Base-by-base conservation (phyloP, 208 protist genomes). In the Leishmania major region DNA sequence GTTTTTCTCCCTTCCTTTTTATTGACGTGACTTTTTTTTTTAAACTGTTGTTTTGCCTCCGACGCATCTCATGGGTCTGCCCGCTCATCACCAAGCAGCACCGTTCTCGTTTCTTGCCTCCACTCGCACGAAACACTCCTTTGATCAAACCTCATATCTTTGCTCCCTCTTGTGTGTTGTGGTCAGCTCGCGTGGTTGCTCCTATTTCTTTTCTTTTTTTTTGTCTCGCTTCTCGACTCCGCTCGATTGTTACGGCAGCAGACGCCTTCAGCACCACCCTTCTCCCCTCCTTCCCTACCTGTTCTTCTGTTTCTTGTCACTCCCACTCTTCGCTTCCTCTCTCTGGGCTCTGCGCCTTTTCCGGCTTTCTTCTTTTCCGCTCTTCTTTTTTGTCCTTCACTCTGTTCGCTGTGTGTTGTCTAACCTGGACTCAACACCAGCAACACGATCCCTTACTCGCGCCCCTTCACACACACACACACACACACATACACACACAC, bases 331-430 rank as follows among this genome's bases (percentile, higher is more conserved):
- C 47, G 13, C 72, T 13, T 57, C 76, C 51, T 70, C 67, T 45
- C 69, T 47, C 66, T 78, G 62, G 53, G 6, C 79, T 84, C 59
- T 80, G 40, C 37, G 77, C 73, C 59, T 72, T 60, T 47, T 22
- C 78, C 31, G n/a, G 17, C 60, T 78, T 81, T 73, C 72, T 78
- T 53, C 77, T 19, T 47, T 57, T 77, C 37, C 3, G 22, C 64
- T 51, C 43, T 37, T 25, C 47, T 71, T 40, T 64, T 79, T 45
- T 22, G n/a, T 70, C 57, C 43, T 43, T 77, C 43, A 19, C 11
- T 78, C 19, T 64, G 40, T 49, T 77, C 31, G 17, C 51, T 57
- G 55, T 31, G 19, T 77, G 51, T 11, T 59, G n/a, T 60, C 31
- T 77, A 64, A 31, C 19, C 45, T 60, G 47, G 73, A 31, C 31